phyloP scores from a whole-genome alignment of 345 rosid species.

The Trapa incisa region DNA sequence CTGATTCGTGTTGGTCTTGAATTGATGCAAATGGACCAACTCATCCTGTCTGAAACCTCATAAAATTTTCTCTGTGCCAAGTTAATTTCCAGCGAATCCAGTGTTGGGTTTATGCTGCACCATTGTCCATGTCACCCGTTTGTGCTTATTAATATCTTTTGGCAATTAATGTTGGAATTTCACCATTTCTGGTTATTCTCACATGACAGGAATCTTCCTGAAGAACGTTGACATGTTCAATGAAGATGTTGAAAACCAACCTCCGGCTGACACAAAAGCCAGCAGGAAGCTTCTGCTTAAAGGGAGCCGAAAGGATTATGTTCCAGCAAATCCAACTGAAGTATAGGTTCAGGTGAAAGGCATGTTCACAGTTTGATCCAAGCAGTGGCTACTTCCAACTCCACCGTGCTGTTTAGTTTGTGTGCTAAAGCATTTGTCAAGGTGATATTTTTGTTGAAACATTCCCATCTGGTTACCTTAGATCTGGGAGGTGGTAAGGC shows the following conservation, averaged over 20 bases:
- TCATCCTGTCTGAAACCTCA: not conserved
- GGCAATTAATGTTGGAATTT: not conserved
- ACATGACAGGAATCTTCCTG: constrained; percentile 60
- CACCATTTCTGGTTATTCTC: constrained; percentile 1
- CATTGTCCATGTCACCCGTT: not conserved
- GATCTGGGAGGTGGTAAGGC: not conserved
- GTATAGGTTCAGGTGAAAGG: not conserved
- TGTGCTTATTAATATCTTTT: not conserved
- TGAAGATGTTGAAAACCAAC: constrained; percentile 33
- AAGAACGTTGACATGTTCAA: constrained; percentile 50
- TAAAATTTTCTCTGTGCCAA: not conserved
- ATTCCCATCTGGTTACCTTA: not conserved
- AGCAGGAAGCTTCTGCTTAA: constrained; percentile 36
- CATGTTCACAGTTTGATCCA: not conserved
- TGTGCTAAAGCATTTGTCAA: not conserved
- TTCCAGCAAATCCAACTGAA: not conserved
- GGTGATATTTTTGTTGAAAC: not conserved
- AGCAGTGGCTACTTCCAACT: not conserved
- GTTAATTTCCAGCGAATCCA: not conserved
- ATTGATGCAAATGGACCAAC: not conserved
- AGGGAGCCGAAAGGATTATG: constrained; percentile 4
- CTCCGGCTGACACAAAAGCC: constrained; percentile 12
- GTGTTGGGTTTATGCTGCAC: not conserved
- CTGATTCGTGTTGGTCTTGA: too few relatives aligned
- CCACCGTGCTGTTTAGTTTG: not conserved